Conservation (phyloP, 352 stramenopile genomes). For the Pythium sp. region DNA sequence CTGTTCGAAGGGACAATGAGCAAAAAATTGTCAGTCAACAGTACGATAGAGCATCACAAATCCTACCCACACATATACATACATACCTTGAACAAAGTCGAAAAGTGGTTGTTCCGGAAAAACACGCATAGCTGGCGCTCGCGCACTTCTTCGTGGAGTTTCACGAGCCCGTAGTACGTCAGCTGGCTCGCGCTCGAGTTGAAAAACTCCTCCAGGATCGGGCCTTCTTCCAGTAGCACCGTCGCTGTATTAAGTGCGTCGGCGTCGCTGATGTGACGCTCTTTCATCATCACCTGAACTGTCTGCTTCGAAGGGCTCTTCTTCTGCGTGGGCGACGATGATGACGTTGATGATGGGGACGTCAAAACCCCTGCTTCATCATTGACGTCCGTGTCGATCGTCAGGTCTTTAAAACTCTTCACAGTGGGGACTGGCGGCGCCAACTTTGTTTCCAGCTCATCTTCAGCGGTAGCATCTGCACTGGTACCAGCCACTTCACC, state of each 20-base stretch:
- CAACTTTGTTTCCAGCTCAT: slow-evolving; percentile 16
- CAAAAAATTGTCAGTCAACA: not conserved
- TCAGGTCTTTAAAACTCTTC: slow-evolving; percentile 32
- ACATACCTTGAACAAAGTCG: slow-evolving; percentile 92
- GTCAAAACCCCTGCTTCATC: not conserved
- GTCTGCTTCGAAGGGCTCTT: slow-evolving; percentile 72
- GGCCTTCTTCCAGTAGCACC: slow-evolving; percentile 70
- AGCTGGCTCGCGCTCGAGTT: slow-evolving; percentile 89
- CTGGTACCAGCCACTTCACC: not conserved
- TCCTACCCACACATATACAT: not conserved
- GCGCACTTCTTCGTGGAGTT: slow-evolving; percentile 90
- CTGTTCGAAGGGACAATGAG: slow-evolving; percentile 25
- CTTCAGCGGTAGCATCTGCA: not conserved
- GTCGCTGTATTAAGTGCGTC: slow-evolving; percentile 59
- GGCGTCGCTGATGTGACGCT: slow-evolving; percentile 69
- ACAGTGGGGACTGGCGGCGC: slow-evolving; percentile 1
- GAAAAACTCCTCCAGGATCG: slow-evolving; percentile 90
- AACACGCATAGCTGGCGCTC: slow-evolving; percentile 94
- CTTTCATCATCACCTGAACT: slow-evolving; percentile 70
- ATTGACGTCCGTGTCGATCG: slow-evolving; percentile 38
- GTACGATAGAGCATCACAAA: not conserved
- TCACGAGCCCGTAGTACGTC: slow-evolving; percentile 92
- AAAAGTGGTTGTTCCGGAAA: slow-evolving; percentile 99
- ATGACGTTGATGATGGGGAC: slow-evolving; percentile 20
- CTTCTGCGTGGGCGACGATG: slow-evolving; percentile 29